Evolutionary conservation across 1,284 basidiomycete genomes (phyloP).

Genomic region (Lignosus rhinocerotis): DNA sequence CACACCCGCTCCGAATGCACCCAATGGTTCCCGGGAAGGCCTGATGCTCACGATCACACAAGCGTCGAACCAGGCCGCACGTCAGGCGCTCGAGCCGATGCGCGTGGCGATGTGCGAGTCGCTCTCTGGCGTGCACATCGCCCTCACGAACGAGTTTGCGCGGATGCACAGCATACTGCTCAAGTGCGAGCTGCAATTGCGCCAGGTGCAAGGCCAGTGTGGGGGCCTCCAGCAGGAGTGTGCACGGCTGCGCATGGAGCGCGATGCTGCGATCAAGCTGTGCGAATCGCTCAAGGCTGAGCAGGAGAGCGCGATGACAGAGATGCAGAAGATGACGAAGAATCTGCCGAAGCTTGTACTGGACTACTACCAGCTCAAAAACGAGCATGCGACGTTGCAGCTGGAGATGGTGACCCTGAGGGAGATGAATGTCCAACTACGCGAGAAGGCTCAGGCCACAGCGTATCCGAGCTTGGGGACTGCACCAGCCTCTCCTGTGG

Average conservation of each 20-base stretch:
- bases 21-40: too few relatives aligned
- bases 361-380: constrained; percentile 8
- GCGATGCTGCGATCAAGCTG: background rate
- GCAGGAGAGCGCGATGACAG: constrained; percentile 1
- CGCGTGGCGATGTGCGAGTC: constrained; percentile 1
- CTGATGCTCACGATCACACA: background rate
- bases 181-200: background rate
- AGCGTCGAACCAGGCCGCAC: background rate
- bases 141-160: background rate
- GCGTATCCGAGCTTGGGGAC: too few relatives aligned
- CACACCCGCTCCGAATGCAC: background rate
- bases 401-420: constrained; percentile 5
- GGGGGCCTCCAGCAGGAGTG: constrained; percentile 1
- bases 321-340: constrained; percentile 3
- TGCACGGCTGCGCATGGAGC: background rate
- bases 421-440: constrained; percentile 13
- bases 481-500: background rate
- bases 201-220: background rate
- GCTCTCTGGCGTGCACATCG: constrained; percentile 1
- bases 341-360: constrained; percentile 10
- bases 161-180: background rate
- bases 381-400: constrained; percentile 1
- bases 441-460: constrained; percentile 6
- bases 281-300: constrained; percentile 1
- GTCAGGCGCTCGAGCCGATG: constrained; percentile 3